Conservation (phyloP, 179 eudicot genomes). For the Pouteria campechiana region DNA sequence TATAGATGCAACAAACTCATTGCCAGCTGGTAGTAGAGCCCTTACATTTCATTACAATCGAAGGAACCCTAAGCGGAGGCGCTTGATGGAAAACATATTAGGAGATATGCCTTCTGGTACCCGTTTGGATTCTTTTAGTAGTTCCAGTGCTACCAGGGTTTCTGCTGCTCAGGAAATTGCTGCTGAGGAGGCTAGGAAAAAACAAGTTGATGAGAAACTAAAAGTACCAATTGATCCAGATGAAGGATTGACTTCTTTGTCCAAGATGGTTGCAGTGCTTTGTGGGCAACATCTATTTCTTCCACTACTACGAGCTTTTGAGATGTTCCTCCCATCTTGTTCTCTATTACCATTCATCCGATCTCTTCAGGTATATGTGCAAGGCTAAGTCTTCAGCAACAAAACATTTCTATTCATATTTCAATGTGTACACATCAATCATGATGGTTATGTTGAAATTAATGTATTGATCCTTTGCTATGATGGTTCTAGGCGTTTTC, state of each 20-base stretch:
- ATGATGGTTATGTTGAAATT: no score
- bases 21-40: slow-evolving; percentile 37
- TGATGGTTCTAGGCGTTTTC: slow-evolving; percentile 61
- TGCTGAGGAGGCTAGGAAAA: slow-evolving; percentile 32
- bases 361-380: slow-evolving; percentile 80
- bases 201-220: slow-evolving; percentile 19
- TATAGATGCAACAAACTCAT: slow-evolving; percentile 66
- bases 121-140: slow-evolving; percentile 18
- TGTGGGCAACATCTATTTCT: slow-evolving; percentile 79
- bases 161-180: slow-evolving; percentile 11
- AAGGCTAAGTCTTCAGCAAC: no score
- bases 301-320: slow-evolving; percentile 86
- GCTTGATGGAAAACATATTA: slow-evolving; percentile 40
- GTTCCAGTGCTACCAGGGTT: slow-evolving; percentile 12
- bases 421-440: no score
- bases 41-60: slow-evolving; percentile 62
- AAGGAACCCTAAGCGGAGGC: slow-evolving; percentile 64
- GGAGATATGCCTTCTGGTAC: slow-evolving; percentile 21
- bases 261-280: slow-evolving; percentile 76
- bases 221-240: slow-evolving; percentile 30
- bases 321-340: slow-evolving; percentile 95
- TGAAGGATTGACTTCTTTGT: slow-evolving; percentile 57
- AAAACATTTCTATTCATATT: no score
- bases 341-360: slow-evolving; percentile 88
- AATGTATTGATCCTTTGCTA: no score